Evolutionary conservation across 2,329 filamentous ascomycete genomes (phyloP), one percentile per base, ranked within the genome.

Genomic region (Colletotrichum spinosum): DNA sequence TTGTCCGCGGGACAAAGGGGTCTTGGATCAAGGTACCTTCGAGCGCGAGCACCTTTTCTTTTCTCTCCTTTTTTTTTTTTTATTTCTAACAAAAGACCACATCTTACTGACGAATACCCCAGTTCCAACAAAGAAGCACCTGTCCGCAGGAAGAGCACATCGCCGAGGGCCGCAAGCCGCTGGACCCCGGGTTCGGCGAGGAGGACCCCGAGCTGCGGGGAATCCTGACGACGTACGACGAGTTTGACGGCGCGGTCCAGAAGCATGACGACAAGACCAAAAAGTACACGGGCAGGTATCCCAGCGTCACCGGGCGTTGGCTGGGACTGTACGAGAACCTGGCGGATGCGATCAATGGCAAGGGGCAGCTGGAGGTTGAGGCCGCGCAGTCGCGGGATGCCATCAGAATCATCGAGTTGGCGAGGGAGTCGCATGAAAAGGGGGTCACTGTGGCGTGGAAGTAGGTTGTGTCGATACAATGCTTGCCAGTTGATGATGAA

Each of bases 1-100:
- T 88, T 83, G 82, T 90, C 6, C 77, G 88, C 2, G 88, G 88
- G 25, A 86, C 84, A 1, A 85, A 88, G 73, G 88, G 88, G 0
- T 74, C 75, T 0, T 83, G 76, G 58, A 65, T 81, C 61, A 82
- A 83, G 70, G 77, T 77, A 51, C 42, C 55, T 60, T 61, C 59
- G 69, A 52, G 7, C 41, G 0, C 6, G 2, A 7, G 2, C 10
- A 8, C 6, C 2, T 13, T 9, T 44, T 2, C 17, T 17, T 17
- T 17, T 2, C 17, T 17, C 2, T 17, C 17, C 17, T 17, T 17
- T 2, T 17, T 17, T 15, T 15, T 15, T 15, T 15, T 15, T 15
- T 15, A 15, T 15, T 15, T 15, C 2, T 15, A 0, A 62, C 54
- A 67, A 60, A 42, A 60, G 25, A 25, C 0, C 7, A 6, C 4